Evolutionary conservation across 2,329 filamentous ascomycete species (phyloP).

Genomic region (Fusarium ramigenum): DNA sequence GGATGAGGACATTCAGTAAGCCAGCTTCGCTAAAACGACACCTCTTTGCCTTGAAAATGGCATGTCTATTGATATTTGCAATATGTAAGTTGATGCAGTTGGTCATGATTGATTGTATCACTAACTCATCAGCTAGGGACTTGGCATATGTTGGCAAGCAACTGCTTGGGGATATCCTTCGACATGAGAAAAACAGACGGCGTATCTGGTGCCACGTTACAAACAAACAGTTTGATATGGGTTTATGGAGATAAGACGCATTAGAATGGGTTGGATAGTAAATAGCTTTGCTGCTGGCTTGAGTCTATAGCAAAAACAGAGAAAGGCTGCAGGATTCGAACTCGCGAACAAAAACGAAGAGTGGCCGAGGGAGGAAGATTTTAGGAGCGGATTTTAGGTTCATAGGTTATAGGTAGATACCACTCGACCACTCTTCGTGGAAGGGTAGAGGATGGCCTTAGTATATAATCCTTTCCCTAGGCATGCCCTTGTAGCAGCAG

Average conservation of each 20-base stretch:
- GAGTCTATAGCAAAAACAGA: neutral
- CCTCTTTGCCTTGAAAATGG: neutral
- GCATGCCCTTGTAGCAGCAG: neutral
- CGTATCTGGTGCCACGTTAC: neutral
- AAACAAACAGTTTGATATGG: neutral
- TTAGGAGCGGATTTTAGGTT: neutral
- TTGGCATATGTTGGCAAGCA: no score
- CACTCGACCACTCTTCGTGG: slow-evolving; percentile 18
- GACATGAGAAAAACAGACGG: neutral
- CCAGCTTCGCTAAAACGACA: neutral
- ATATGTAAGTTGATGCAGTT: neutral
- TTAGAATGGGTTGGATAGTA: neutral
- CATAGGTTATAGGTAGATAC: slow-evolving; percentile 11
- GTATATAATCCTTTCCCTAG: neutral
- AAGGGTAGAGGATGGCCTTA: neutral
- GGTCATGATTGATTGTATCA: neutral
- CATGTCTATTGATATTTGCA: neutral
- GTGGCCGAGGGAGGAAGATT: neutral
- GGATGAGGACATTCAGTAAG: neutral
- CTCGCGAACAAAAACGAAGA: slow-evolving; percentile 7
- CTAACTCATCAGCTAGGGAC: neutral
- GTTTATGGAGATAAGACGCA: neutral
- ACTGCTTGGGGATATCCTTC: neutral
- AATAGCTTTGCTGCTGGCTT: neutral
- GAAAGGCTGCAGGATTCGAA: neutral